Conservation (phyloP, 345 rosid genomes). For the Arabis hirsuta region DNA sequence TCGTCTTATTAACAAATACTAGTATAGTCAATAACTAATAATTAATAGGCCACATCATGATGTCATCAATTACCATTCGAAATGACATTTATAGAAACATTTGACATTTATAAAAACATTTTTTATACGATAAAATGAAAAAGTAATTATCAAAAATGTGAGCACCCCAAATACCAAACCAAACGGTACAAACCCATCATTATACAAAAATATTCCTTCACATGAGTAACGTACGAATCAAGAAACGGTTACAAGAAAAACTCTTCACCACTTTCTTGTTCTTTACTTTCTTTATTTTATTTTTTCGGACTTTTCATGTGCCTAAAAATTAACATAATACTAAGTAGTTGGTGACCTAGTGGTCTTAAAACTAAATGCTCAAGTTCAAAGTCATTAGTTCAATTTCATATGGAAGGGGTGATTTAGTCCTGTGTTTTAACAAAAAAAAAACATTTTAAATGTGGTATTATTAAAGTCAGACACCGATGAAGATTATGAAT, state of each 20-base stretch:
- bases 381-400: too few relatives aligned
- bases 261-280: constrained; percentile 9
- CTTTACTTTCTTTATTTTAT: neutral
- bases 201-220: neutral
- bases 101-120: neutral
- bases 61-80: neutral
- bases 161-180: neutral
- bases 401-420: too few relatives aligned
- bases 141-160: neutral
- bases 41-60: neutral
- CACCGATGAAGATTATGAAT: too few relatives aligned
- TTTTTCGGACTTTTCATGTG: neutral
- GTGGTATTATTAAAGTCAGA: too few relatives aligned
- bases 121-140: neutral
- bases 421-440: too few relatives aligned
- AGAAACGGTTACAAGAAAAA: constrained; percentile 39
- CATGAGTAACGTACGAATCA: constrained; percentile 37
- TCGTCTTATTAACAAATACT: neutral
- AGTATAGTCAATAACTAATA: neutral
- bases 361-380: too few relatives aligned
- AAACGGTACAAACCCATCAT: neutral
- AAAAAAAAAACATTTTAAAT: too few relatives aligned
- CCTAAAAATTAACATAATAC: neutral
- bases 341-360: too few relatives aligned
- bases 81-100: neutral